Conservation (phyloP, 2,329 filamentous ascomycete species). For the Claviceps sp. region DNA sequence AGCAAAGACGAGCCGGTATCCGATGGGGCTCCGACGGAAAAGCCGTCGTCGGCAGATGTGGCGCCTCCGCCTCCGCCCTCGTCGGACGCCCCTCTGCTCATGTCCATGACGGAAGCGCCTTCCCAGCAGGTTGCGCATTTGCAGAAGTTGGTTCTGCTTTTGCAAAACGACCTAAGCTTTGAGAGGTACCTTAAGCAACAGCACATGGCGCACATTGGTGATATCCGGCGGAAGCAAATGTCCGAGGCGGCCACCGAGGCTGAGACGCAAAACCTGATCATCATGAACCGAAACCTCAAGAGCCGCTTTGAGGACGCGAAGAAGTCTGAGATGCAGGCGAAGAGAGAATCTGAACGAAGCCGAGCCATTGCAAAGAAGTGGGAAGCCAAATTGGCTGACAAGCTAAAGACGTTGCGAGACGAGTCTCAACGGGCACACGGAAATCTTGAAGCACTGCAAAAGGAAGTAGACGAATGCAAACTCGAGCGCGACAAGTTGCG, state of each 20-base stretch:
- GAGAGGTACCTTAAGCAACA: constrained; percentile 76
- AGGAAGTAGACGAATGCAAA: constrained; percentile 43
- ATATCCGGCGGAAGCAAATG: constrained; percentile 61
- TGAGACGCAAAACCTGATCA: constrained; percentile 69
- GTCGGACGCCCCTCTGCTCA: constrained; percentile 16
- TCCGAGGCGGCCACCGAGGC: constrained; percentile 67
- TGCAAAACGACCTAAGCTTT: constrained; percentile 72
- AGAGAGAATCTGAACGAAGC: constrained; percentile 59
- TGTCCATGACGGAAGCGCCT: constrained; percentile 20
- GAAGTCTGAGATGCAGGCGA: constrained; percentile 53
- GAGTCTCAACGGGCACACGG: constrained; percentile 52
- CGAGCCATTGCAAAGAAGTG: constrained; percentile 64
- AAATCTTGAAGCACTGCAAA: constrained; percentile 42
- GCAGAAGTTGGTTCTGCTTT: constrained; percentile 59
- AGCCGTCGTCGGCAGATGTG: constrained; percentile 1
- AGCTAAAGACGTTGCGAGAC: constrained; percentile 52
- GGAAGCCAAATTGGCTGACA: constrained; percentile 57
- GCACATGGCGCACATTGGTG: constrained; percentile 69
- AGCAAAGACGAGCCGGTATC: constrained; percentile 34
- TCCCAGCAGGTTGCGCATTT: constrained; percentile 38
- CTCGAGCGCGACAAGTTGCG: constrained; percentile 52
- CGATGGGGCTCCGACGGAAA: constrained; percentile 21
- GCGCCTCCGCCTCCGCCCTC: constrained; percentile 15
- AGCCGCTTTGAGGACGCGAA: constrained; percentile 62
- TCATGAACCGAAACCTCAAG: constrained; percentile 61